Evolutionary conservation across 2,329 filamentous ascomycete genomes (phyloP).

Genomic region (Epichloe brachyelytri): DNA sequence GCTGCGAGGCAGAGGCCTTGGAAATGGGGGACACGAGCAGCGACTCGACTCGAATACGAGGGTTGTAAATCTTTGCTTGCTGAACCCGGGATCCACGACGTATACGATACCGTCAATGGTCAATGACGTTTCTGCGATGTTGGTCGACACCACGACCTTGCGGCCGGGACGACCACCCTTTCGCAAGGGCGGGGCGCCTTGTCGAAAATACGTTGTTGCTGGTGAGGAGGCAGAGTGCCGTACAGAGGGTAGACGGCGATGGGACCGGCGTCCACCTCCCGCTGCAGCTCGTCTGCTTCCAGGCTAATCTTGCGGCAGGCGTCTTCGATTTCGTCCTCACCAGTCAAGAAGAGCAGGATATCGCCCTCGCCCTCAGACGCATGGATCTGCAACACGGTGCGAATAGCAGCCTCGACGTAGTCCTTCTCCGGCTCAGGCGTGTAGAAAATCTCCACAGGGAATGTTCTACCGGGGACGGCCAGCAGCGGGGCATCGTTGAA

Average conservation of each 20-base stretch:
- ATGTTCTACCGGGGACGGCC: slow-evolving; percentile 85
- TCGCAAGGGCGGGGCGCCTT: slow-evolving; percentile 63
- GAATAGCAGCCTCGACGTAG: slow-evolving; percentile 88
- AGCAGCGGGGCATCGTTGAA: slow-evolving; percentile 90
- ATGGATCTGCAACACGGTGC: slow-evolving; percentile 94
- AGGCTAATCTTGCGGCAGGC: slow-evolving; percentile 82
- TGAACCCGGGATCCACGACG: slow-evolving; percentile 97
- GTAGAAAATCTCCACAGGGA: slow-evolving; percentile 97
- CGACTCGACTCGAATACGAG: slow-evolving; percentile 89
- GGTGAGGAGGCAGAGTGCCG: slow-evolving; percentile 78
- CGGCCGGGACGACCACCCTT: slow-evolving; percentile 76
- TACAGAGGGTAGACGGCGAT: slow-evolving; percentile 88
- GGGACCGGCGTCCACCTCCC: slow-evolving; percentile 84
- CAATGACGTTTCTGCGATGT: slow-evolving; percentile 94
- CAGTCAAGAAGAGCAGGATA: slow-evolving; percentile 86
- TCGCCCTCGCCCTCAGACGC: slow-evolving; percentile 86
- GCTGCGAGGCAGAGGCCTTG: slow-evolving; percentile 91
- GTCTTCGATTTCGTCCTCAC: slow-evolving; percentile 98
- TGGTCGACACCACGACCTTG: slow-evolving; percentile 89
- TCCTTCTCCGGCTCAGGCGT: slow-evolving; percentile 92
- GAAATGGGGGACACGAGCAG: slow-evolving; percentile 96
- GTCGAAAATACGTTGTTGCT: slow-evolving; percentile 93
- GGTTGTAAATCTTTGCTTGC: slow-evolving; percentile 98
- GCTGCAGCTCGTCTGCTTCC: slow-evolving; percentile 81
- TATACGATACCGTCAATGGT: slow-evolving; percentile 99